Evolutionary conservation across 495 filamentous ascomycete species (phyloP).

Genomic region (Tuber indicum): DNA sequence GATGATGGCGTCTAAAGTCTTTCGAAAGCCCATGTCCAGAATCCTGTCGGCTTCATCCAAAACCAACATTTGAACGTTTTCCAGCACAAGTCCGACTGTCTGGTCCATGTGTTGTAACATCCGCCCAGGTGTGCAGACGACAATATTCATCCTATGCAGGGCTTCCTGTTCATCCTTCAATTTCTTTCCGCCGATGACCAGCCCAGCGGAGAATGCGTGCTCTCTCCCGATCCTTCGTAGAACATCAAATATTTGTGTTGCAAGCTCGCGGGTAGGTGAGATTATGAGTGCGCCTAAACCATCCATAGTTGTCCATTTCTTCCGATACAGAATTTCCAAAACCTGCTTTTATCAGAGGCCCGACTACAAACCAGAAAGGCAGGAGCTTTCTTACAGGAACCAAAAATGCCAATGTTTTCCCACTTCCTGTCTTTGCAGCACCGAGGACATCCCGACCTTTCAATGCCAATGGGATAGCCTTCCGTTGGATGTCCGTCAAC

Average conservation of each 20-base stretch:
- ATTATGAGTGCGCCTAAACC: slow-evolving; percentile 89
- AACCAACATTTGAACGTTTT: slow-evolving; percentile 86
- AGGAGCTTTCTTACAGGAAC: slow-evolving; percentile 56
- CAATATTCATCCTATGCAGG: slow-evolving; percentile 88
- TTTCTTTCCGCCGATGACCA: slow-evolving; percentile 93
- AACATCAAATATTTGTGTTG: slow-evolving; percentile 96
- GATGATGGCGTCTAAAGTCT: slow-evolving; percentile 83
- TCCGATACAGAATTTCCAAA: slow-evolving; percentile 88
- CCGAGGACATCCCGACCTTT: slow-evolving; percentile 87
- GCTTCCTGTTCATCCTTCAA: slow-evolving; percentile 81
- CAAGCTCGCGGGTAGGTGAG: slow-evolving; percentile 88
- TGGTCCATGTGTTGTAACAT: slow-evolving; percentile 96
- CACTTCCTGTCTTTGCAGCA: slow-evolving; percentile 92
- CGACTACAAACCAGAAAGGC: neutral
- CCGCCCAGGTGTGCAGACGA: slow-evolving; percentile 90
- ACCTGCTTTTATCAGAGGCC: slow-evolving; percentile 3
- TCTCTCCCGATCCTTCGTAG: slow-evolving; percentile 81
- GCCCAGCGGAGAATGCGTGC: slow-evolving; percentile 83
- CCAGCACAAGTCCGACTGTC: slow-evolving; percentile 80
- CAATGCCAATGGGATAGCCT: slow-evolving; percentile 75
- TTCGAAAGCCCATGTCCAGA: slow-evolving; percentile 95
- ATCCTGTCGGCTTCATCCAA: slow-evolving; percentile 96
- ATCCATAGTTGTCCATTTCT: slow-evolving; percentile 82
- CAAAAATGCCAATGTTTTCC: slow-evolving; percentile 92
- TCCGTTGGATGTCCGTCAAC: slow-evolving; percentile 85